Evolutionary conservation across 305 asterid species (phyloP).

Genomic region (Caryopteris hybrid): DNA sequence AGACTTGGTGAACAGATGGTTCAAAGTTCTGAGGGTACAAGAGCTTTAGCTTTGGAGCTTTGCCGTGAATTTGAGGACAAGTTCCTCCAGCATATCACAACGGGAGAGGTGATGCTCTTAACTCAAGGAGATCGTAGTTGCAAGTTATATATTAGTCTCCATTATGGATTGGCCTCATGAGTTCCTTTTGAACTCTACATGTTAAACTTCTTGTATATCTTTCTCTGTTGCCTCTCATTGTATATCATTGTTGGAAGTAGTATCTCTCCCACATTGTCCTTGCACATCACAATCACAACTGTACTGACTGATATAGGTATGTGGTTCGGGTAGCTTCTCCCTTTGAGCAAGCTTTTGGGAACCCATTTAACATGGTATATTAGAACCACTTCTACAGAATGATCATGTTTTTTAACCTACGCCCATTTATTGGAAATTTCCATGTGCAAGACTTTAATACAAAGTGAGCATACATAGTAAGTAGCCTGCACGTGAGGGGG

Average conservation of each 20-base stretch:
- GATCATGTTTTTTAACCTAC: not conserved
- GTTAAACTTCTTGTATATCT: not conserved
- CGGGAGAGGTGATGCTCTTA: slow-evolving; percentile 77
- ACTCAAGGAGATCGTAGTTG: not conserved
- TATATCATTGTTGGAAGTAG: not conserved
- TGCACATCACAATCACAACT: not conserved
- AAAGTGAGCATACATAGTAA: not conserved
- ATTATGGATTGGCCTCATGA: not conserved
- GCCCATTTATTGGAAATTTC: not conserved
- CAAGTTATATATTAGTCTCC: not conserved
- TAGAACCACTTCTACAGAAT: not conserved
- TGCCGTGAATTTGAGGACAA: slow-evolving; percentile 99
- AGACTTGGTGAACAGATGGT: slow-evolving; percentile 97
- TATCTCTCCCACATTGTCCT: not conserved
- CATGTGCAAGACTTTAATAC: not conserved
- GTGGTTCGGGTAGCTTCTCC: not conserved
- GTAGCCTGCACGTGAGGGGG: not conserved
- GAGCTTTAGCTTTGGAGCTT: slow-evolving; percentile 95
- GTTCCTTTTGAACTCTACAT: not conserved
- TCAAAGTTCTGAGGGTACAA: slow-evolving; percentile 85
- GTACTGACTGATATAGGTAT: not conserved
- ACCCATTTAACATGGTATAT: not conserved
- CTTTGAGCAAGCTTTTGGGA: not conserved
- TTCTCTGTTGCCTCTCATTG: not conserved
- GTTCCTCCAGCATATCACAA: slow-evolving; percentile 92